Conservation (phyloP, 1,284 basidiomycete species). For the Paramarasmius palmivorus region DNA sequence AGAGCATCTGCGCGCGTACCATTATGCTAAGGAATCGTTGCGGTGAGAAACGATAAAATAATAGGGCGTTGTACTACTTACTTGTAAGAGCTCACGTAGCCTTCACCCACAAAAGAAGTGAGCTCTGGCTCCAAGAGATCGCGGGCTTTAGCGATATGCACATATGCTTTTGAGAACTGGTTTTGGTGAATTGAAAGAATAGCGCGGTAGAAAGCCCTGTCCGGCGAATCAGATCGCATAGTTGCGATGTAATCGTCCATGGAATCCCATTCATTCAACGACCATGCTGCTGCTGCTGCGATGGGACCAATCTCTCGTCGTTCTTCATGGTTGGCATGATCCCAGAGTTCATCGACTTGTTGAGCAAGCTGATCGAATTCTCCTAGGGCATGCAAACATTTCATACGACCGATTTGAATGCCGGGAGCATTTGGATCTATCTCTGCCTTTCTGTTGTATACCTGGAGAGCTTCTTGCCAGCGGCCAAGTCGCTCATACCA, state of each 20-base stretch:
- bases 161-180: conserved; percentile 89
- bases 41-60: neutral
- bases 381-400: conserved; percentile 94
- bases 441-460: conserved; percentile 82
- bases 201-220: conserved; percentile 94
- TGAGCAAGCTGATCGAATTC: conserved; percentile 95
- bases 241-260: conserved; percentile 98
- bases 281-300: conserved; percentile 97
- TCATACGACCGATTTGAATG: conserved; percentile 87
- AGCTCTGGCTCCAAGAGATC: conserved; percentile 93
- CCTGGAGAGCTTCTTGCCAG: conserved; percentile 93
- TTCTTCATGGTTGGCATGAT: conserved; percentile 81
- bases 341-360: conserved; percentile 91
- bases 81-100: conserved; percentile 97
- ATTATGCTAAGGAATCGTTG: conserved; percentile 64
- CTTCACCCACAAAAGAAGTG: conserved; percentile 91
- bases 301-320: conserved; percentile 93
- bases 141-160: conserved; percentile 93
- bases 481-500: conserved; percentile 98
- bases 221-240: conserved; percentile 93
- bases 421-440: conserved; percentile 72
- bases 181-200: conserved; percentile 96
- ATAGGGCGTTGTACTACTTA: conserved; percentile 43
- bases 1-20: conserved; percentile 98
- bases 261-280: conserved; percentile 93